phyloP scores from a whole-genome alignment of 768 basidiomycete genomes.

The Boletus speciosus region DNA sequence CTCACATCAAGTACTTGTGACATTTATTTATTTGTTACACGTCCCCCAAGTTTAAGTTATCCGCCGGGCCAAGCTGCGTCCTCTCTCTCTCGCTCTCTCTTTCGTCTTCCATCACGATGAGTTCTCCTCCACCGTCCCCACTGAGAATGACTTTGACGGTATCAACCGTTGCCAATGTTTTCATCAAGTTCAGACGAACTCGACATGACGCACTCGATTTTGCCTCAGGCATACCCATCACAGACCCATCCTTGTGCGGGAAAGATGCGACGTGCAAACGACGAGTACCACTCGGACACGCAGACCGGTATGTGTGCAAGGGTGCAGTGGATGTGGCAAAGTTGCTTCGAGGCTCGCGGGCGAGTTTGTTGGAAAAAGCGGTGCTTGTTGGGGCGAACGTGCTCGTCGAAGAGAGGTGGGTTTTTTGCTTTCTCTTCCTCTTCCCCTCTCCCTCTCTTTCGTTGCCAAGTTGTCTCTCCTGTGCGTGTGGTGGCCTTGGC shows the following conservation, averaged over 20 bases:
- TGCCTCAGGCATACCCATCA: constrained; percentile 37
- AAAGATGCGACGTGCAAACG: constrained; percentile 26
- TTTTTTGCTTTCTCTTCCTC: constrained; percentile 9
- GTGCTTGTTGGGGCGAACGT: constrained; percentile 52
- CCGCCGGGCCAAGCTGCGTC: neutral
- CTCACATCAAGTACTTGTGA: neutral
- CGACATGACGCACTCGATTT: constrained; percentile 33
- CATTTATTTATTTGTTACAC: constrained; percentile 5
- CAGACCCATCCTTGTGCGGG: constrained; percentile 33
- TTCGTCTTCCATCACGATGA: constrained; percentile 6
- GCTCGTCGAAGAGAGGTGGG: constrained; percentile 68
- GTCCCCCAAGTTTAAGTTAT: neutral
- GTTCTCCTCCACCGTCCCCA: constrained; percentile 21
- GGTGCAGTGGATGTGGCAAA: constrained; percentile 60
- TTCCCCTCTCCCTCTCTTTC: neutral
- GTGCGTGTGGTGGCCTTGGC: neutral
- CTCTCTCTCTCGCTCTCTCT: neutral
- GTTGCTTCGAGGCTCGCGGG: constrained; percentile 55
- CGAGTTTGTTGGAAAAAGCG: constrained; percentile 48
- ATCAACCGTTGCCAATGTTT: constrained; percentile 47
- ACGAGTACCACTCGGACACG: constrained; percentile 33
- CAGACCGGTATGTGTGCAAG: constrained; percentile 52
- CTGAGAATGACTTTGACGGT: constrained; percentile 23
- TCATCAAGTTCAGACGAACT: constrained; percentile 51
- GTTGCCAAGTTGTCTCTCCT: neutral